phyloP scores from a whole-genome alignment of 1,284 basidiomycete genomes.

The Marasmius oreades region DNA sequence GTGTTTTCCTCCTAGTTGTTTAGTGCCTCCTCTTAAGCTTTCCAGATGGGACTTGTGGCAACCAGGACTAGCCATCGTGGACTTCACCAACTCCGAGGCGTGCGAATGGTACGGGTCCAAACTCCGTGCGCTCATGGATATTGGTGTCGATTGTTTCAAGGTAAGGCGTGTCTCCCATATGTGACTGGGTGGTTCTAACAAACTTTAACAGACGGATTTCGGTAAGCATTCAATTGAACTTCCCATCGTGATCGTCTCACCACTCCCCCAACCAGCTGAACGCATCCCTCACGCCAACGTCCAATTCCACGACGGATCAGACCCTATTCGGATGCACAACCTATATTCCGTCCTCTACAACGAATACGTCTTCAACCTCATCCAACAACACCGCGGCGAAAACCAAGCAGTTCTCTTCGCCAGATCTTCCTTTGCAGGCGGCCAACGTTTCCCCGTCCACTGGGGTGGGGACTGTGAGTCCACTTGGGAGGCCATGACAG shows the following conservation, averaged over 20 bases:
- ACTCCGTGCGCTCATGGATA: conserved; percentile 56
- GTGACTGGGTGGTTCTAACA: conserved; percentile 7
- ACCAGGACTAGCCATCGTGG: conserved; percentile 64
- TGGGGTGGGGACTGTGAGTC: conserved; percentile 81
- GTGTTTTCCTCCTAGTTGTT: conserved; percentile 8
- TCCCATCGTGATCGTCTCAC: background rate
- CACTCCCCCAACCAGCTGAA: conserved; percentile 24
- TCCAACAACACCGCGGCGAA: conserved; percentile 57
- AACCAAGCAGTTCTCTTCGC: conserved; percentile 71
- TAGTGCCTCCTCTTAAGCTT: background rate
- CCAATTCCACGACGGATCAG: conserved; percentile 64
- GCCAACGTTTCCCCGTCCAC: conserved; percentile 57
- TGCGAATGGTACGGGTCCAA: conserved; percentile 65
- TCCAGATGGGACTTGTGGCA: conserved; percentile 71
- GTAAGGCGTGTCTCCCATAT: conserved; percentile 27
- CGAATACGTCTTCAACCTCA: conserved; percentile 60
- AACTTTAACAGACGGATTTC: conserved; percentile 58
- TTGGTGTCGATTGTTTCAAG: conserved; percentile 73
- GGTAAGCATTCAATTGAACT: conserved; percentile 37
- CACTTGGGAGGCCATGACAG: conserved; percentile 76
- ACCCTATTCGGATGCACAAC: conserved; percentile 67
- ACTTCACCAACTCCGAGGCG: conserved; percentile 70
- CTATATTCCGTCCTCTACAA: conserved; percentile 68
- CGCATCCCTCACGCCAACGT: conserved; percentile 62
- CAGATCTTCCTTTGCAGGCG: conserved; percentile 60